Evolutionary conservation across 306 rosid species (phyloP).

Genomic region (Castanea sativa): DNA sequence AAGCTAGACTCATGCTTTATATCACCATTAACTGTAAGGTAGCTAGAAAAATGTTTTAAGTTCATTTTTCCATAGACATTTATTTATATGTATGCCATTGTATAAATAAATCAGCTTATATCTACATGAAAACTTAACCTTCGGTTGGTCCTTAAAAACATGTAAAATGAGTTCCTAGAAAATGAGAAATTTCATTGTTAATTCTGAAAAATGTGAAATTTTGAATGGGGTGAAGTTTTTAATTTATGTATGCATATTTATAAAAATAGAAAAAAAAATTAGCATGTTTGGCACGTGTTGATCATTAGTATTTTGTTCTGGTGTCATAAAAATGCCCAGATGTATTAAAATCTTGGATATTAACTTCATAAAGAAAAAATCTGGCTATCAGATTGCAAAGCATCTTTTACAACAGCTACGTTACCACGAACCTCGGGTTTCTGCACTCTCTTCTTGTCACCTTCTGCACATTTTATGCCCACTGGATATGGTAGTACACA

Average conservation of each 20-base stretch:
- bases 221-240: neutral
- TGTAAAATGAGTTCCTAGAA: neutral
- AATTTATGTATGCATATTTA: neutral
- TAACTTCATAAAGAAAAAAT: neutral
- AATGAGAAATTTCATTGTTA: neutral
- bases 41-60: neutral
- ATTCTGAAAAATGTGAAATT: too few relatives aligned
- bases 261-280: neutral
- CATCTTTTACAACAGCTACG: neutral
- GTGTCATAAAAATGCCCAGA: slow-evolving; percentile 2
- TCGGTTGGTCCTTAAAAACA: neutral
- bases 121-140: neutral
- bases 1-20: neutral
- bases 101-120: neutral
- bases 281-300: neutral
- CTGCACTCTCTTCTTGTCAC: neutral
- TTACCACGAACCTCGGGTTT: neutral
- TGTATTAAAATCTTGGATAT: neutral
- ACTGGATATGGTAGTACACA: slow-evolving; percentile 2
- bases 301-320: neutral
- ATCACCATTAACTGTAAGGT: neutral
- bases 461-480: slow-evolving; percentile 3
- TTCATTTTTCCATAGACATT: neutral
- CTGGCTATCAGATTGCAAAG: slow-evolving; percentile 9
- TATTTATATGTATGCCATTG: neutral